Evolutionary conservation across 2,329 filamentous ascomycete species (phyloP), one percentile per base, ranked within the genome.

Genomic region (Pseudofabraea citricarpa): DNA sequence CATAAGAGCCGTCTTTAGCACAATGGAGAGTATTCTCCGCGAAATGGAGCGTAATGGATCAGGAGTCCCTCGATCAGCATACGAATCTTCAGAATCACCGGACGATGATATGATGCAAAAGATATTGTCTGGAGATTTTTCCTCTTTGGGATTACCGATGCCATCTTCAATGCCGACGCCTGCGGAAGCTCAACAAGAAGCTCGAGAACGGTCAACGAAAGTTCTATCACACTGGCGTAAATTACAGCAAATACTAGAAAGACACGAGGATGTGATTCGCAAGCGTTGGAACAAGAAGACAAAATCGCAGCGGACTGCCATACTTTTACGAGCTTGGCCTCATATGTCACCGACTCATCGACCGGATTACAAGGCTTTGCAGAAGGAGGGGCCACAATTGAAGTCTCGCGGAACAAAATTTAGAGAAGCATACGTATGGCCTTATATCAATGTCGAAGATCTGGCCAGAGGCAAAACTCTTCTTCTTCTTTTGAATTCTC

Each of bases 401-500:
- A 46, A 50, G 5, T 20, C 43, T 3, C 3, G 22, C 1, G 51
- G 53, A 3, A 55, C 54, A 9, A 48, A 52, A 19, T 53, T 60
- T n/a, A 51, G 44, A 6, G 63, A 68, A 5, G 42, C 59, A 7
- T 77, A 62, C 46, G 56, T 75, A 32, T 79, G 69, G 66, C 77
- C 77, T 0, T 65, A 72, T 36, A 70, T 82, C 55, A 83, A 82
- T 49, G 63, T 74, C 31, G 73, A 82, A 43, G 77, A 82, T 50
- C 60, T 83, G 1, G 40, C 53, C 0, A 62, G 69, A 18, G 56
- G 66, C 0, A 72, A 68, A 37, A 46, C 59, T 0, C 52, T 83
- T 7, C 63, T 67, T 0, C 56, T 82, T 6, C 61, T 82, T 16
- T 55, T 83, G 9, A 75, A 78, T 43, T 58, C 74, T 0, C 66